phyloP scores from a whole-genome alignment of 352 stramenopile species.

The Phytophthora europaea region DNA sequence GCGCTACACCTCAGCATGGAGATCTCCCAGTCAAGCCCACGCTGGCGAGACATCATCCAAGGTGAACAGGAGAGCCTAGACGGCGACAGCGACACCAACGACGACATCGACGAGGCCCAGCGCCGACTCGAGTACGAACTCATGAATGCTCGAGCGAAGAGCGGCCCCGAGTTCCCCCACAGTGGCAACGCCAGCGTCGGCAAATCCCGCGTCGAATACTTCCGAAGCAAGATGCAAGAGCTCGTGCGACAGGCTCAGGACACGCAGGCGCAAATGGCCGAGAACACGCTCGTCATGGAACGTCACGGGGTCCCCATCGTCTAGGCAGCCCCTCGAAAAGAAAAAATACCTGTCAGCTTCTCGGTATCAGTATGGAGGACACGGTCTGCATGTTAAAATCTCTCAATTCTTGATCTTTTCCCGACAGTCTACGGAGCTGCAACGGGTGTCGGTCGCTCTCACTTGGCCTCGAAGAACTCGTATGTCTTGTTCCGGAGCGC shows the following conservation, averaged over 20 bases:
- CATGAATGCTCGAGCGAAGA: slow-evolving; percentile 21
- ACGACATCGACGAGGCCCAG: slow-evolving; percentile 27
- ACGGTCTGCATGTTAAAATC: slow-evolving; percentile 29
- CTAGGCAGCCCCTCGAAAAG: slow-evolving; percentile 15
- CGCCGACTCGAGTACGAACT: slow-evolving; percentile 28
- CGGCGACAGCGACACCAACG: slow-evolving; percentile 33
- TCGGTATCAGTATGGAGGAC: slow-evolving; percentile 18
- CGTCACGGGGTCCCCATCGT: slow-evolving; percentile 50
- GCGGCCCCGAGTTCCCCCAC: neutral
- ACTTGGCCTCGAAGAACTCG: slow-evolving; percentile 64
- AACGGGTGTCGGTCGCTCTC: neutral
- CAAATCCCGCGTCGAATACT: slow-evolving; percentile 50
- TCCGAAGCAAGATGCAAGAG: slow-evolving; percentile 74
- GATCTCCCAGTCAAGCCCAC: slow-evolving; percentile 17
- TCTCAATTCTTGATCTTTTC: slow-evolving; percentile 18
- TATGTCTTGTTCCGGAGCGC: slow-evolving; percentile 65
- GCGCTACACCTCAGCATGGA: slow-evolving; percentile 47
- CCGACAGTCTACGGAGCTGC: neutral
- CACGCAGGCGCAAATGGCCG: slow-evolving; percentile 73
- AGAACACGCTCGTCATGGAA: slow-evolving; percentile 67
- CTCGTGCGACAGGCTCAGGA: slow-evolving; percentile 76
- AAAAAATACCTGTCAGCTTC: neutral
- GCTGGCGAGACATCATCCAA: slow-evolving; percentile 16
- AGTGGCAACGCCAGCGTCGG: slow-evolving; percentile 15
- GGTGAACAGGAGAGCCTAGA: slow-evolving; percentile 32